Evolutionary conservation across 805 yeast species (phyloP).

Genomic region (Kregervanrija fluxuum): DNA sequence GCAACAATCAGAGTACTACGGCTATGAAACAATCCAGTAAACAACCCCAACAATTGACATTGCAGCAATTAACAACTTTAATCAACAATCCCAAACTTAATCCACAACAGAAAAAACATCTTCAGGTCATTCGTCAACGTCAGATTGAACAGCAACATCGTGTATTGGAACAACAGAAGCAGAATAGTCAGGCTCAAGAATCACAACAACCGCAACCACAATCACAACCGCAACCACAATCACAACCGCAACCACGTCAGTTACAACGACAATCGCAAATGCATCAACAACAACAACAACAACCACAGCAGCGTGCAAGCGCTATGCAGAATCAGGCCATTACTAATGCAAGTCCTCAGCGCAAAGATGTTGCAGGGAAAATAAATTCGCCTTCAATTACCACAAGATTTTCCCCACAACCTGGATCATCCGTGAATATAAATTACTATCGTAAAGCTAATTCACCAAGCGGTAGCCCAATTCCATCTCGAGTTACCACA

Average conservation of each 20-base stretch:
- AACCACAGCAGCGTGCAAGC: slow-evolving; percentile 5
- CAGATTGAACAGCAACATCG: slow-evolving; percentile 26
- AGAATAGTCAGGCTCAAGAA: slow-evolving; percentile 4
- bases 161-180: slow-evolving; percentile 11
- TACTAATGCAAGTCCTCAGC: slow-evolving; percentile 22
- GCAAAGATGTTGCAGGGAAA: slow-evolving; percentile 11
- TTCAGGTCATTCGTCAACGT: slow-evolving; percentile 20
- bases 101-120: slow-evolving; percentile 38
- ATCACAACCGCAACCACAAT: slow-evolving; percentile 12
- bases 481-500: too few species aligned
- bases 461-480: too few species aligned
- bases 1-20: not conserved
- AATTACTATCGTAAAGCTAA: too few species aligned
- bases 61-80: slow-evolving; percentile 21
- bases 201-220: slow-evolving; percentile 13
- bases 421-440: slow-evolving; percentile 6
- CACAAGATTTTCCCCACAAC: slow-evolving; percentile 26
- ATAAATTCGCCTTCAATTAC: slow-evolving; percentile 16
- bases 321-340: slow-evolving; percentile 1
- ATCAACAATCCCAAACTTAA: slow-evolving; percentile 32
- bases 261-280: slow-evolving; percentile 22
- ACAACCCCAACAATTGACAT: slow-evolving; percentile 12
- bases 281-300: slow-evolving; percentile 8
- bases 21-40: slow-evolving; percentile 3
- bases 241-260: slow-evolving; percentile 15